Evolutionary conservation across 768 basidiomycete species (phyloP), one percentile per base, ranked within the genome.

Genomic region (Amanita pallidorosea): DNA sequence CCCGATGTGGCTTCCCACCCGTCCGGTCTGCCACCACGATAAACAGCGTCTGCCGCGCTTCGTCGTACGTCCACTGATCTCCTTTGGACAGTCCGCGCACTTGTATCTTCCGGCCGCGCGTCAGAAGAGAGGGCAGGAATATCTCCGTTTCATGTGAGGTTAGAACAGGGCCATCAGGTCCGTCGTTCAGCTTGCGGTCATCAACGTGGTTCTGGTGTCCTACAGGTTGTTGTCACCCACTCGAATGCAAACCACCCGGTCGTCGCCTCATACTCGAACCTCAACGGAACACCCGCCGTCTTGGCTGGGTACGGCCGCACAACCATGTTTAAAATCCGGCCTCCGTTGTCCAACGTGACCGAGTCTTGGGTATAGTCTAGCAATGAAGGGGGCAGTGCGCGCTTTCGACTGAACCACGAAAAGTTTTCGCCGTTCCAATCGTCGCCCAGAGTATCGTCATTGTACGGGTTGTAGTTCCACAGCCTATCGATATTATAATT

Each of bases 401-500:
- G 79, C 33, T 63, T 66, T 38, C 70, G 68, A 58, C 81, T 81
- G 74, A 91, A 97, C 89, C 90, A 96, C 1, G 90, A 92, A 63
- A 99, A 97, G 67, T 94, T 96, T 66, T 99, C 94, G 48, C 88
- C 90, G 58, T 94, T 95, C 94, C 94, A 96, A 62, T 82, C 67
- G 62, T 97, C 94, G 13, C 95, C 95, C 22, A 65, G 58, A 15
- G 64, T 58, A 62, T 97, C 93, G 35, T 76, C 74, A 65, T 97
- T 98, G 47, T 74, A 70, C 0, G 94, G 87, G 59, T 97, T 96
- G 64, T 96, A 97, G 53, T 88, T 91, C 95, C 95, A 97, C 5
- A 97, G 67, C 2, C 92, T 96, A 57, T 5, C 31, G 48, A 47
- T 18, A 18, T 12, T 18, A 18, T 31, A 12, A 31, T 31, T 29